Conservation (phyloP, 1,139 yeast genomes). For the Candida frijolesensis region DNA sequence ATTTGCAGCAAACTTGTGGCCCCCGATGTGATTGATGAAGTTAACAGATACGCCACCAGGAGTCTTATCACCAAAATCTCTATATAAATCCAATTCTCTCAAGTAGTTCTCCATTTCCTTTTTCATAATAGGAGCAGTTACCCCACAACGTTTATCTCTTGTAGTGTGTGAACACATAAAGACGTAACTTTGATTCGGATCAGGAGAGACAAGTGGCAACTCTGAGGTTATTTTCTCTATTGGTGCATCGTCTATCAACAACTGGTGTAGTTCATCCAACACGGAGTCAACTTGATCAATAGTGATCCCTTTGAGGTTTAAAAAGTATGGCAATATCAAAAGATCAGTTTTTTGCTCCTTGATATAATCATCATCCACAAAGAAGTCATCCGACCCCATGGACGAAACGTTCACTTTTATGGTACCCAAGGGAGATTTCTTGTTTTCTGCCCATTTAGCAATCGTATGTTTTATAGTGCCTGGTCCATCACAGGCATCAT, state of each 20-base stretch:
- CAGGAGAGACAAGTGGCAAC: slow-evolving; percentile 19
- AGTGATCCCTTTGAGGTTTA: slow-evolving; percentile 63
- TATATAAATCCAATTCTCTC: slow-evolving; percentile 65
- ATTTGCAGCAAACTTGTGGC: slow-evolving; percentile 93
- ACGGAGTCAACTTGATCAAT: slow-evolving; percentile 46
- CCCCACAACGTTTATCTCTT: slow-evolving; percentile 90
- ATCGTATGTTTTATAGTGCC: slow-evolving; percentile 57
- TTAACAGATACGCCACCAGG: slow-evolving; percentile 74
- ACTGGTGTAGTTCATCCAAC: slow-evolving; percentile 48
- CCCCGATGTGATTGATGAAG: slow-evolving; percentile 87
- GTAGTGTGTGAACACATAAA: slow-evolving; percentile 87
- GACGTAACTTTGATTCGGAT: slow-evolving; percentile 56
- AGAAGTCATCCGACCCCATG: slow-evolving; percentile 38
- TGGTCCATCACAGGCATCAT: slow-evolving; percentile 61
- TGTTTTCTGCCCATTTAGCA: slow-evolving; percentile 45
- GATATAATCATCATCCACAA: slow-evolving; percentile 43
- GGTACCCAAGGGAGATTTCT: slow-evolving; percentile 21
- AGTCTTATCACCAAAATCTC: slow-evolving; percentile 74
- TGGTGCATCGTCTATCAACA: slow-evolving; percentile 24
- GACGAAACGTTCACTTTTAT: slow-evolving; percentile 59
- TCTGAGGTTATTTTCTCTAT: slow-evolving; percentile 9
- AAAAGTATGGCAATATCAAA: slow-evolving; percentile 73
- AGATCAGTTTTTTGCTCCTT: slow-evolving; percentile 54
- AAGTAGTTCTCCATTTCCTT: slow-evolving; percentile 74
- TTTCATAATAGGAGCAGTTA: slow-evolving; percentile 91